Percentiles rank a stretch among this genome's conserved stretches.
These are phyloP conservation scores for Pestalotiopsis sp. DNA, from an alignment of 2,329 filamentous ascomycete genomes.

Conservation along the genomic window DNA sequence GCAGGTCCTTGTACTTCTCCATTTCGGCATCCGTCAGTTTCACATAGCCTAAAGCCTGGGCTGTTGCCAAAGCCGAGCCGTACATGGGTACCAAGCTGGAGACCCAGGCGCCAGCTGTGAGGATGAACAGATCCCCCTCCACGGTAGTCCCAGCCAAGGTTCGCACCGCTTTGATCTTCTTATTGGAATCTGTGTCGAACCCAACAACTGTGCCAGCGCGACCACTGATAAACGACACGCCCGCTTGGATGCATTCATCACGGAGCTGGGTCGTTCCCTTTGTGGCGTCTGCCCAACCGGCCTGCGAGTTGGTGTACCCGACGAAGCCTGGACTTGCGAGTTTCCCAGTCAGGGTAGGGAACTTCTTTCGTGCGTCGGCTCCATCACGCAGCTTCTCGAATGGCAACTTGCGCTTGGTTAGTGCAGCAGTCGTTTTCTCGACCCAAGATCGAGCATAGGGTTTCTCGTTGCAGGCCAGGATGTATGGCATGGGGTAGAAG, in stretches of 20 bases:
- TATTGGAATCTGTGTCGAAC: background rate
- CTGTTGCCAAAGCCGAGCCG: conserved; percentile 22
- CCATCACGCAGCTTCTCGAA: background rate
- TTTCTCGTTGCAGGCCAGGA: background rate
- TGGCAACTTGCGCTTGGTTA: background rate
- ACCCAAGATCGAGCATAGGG: background rate
- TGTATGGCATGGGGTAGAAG: background rate
- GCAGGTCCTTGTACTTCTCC: conserved; percentile 24
- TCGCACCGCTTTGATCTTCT: background rate
- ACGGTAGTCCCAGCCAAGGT: background rate
- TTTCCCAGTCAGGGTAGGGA: background rate
- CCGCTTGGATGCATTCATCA: background rate
- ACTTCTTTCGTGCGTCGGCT: background rate
- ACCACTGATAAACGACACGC: conserved; percentile 7
- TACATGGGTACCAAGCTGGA: conserved; percentile 22
- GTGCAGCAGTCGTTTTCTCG: background rate
- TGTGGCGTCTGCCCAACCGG: conserved; percentile 11
- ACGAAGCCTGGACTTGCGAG: background rate
- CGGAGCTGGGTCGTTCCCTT: background rate
- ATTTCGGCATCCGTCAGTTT: conserved; percentile 29
- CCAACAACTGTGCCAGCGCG: background rate
- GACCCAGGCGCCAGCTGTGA: conserved; percentile 29
- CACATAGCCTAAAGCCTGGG: conserved; percentile 28
- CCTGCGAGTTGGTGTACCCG: background rate
- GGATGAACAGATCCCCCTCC: conserved; percentile 22